Conservation (phyloP, 805 yeast species). For the Saturnispora serradocipensis region DNA sequence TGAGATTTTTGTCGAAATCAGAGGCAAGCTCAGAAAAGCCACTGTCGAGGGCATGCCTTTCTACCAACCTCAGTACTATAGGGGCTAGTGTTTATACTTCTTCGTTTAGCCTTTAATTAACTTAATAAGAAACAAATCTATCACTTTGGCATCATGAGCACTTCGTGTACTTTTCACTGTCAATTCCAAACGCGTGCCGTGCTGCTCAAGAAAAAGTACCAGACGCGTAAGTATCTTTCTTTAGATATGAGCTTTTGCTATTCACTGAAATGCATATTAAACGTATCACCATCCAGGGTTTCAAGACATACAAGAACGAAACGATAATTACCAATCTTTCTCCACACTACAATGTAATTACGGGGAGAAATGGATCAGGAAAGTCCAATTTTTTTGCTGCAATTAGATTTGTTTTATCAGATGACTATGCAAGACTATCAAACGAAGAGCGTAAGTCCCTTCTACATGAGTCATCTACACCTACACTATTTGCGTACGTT, state of each 20-base stretch:
- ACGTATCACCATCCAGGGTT: constrained; percentile 73
- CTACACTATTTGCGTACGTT: constrained; percentile 87
- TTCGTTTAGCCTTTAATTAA: neutral
- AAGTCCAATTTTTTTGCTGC: constrained; percentile 95
- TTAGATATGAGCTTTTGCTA: neutral
- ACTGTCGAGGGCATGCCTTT: constrained; percentile 78
- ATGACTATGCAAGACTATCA: constrained; percentile 76
- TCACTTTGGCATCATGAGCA: neutral
- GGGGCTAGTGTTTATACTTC: constrained; percentile 16
- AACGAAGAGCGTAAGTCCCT: constrained; percentile 80
- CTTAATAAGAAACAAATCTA: neutral
- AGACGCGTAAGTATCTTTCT: constrained; percentile 2
- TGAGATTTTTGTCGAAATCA: constrained; percentile 59
- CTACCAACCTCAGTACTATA: constrained; percentile 64
- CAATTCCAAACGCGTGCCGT: neutral
- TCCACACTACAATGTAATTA: constrained; percentile 76
- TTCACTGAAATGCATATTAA: constrained; percentile 12
- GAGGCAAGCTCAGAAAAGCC: constrained; percentile 77
- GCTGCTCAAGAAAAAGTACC: neutral
- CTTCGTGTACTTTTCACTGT: neutral
- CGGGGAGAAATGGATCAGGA: constrained; percentile 95
- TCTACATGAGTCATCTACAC: constrained; percentile 84
- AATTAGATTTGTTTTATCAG: constrained; percentile 82
- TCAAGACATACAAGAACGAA: constrained; percentile 83
- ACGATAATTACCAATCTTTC: constrained; percentile 70